Conservation (phyloP, 2,329 filamentous ascomycete genomes). For the Botrytis sinoallii region DNA sequence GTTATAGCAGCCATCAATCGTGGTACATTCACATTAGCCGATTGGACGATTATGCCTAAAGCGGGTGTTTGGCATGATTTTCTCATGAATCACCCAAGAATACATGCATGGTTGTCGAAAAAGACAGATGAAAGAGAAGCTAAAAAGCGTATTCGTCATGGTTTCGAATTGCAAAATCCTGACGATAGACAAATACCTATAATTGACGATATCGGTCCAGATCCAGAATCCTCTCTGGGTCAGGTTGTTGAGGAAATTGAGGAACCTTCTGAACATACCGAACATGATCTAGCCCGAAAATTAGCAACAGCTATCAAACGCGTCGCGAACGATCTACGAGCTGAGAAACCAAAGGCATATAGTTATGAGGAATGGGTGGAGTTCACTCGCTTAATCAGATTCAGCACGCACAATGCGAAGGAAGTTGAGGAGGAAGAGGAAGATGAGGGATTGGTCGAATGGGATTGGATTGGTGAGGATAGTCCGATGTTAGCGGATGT, state of each 20-base stretch:
- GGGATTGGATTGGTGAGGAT: constrained; percentile 70
- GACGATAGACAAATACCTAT: constrained; percentile 33
- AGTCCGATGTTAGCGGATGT: constrained; percentile 63
- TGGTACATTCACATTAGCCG: constrained; percentile 58
- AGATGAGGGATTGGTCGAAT: constrained; percentile 59
- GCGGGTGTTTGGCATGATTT: constrained; percentile 53
- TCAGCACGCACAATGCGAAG: constrained; percentile 42
- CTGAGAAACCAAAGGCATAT: constrained; percentile 50
- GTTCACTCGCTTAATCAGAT: constrained; percentile 61
- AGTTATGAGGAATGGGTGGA: constrained; percentile 67
- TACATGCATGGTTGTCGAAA: constrained; percentile 40
- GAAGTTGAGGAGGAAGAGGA: constrained; percentile 46
- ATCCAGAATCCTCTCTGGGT: constrained; percentile 14
- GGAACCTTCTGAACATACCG: constrained; percentile 36
- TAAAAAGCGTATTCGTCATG: constrained; percentile 42
- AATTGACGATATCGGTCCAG: not conserved
- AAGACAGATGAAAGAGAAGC: constrained; percentile 42
- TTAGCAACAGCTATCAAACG: constrained; percentile 55
- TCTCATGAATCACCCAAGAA: constrained; percentile 46
- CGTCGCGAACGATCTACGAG: constrained; percentile 52
- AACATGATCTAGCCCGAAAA: constrained; percentile 51
- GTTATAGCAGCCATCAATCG: constrained; percentile 61
- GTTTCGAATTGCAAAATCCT: constrained; percentile 36
- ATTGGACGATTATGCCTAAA: constrained; percentile 64
- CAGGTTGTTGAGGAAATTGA: constrained; percentile 39